phyloP scores from a whole-genome alignment of 306 rosid genomes.

The Medicago arabica region DNA sequence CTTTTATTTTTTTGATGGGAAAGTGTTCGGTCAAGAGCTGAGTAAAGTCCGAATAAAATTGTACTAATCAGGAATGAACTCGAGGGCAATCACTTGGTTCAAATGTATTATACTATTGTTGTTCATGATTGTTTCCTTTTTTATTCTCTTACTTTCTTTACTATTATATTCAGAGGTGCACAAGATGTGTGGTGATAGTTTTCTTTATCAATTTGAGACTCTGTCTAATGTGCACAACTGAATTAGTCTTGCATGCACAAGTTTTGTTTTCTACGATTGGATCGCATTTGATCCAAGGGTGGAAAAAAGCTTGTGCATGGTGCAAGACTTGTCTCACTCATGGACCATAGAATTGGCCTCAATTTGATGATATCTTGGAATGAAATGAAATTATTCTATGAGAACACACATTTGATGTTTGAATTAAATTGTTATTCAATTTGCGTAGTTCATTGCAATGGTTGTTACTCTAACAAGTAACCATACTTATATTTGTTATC shows the following conservation, averaged over 20 bases:
- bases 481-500: not conserved
- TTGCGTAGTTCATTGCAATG: not conserved
- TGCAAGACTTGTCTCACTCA: too few relatives aligned
- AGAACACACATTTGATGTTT: conserved; percentile 5
- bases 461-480: not conserved
- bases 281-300: too few relatives aligned
- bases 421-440: conserved; percentile 9
- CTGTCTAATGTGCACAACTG: too few relatives aligned
- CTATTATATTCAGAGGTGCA: not conserved
- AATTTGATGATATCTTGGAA: not conserved
- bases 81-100: too few relatives aligned
- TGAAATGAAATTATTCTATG: conserved; percentile 4
- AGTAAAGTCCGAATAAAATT: too few relatives aligned
- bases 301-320: too few relatives aligned
- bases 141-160: not conserved
- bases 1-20: too few relatives aligned
- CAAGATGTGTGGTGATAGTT: conserved; percentile 30
- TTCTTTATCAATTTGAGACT: not conserved
- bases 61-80: too few relatives aligned
- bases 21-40: too few relatives aligned
- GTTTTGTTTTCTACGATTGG: too few relatives aligned
- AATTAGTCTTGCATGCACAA: too few relatives aligned
- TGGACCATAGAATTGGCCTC: too few relatives aligned
- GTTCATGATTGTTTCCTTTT: conserved; percentile 23
- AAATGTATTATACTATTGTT: not conserved